Evolutionary conservation across 208 protist species (phyloP).

Genomic region (Novymonas esmeraldas): DNA sequence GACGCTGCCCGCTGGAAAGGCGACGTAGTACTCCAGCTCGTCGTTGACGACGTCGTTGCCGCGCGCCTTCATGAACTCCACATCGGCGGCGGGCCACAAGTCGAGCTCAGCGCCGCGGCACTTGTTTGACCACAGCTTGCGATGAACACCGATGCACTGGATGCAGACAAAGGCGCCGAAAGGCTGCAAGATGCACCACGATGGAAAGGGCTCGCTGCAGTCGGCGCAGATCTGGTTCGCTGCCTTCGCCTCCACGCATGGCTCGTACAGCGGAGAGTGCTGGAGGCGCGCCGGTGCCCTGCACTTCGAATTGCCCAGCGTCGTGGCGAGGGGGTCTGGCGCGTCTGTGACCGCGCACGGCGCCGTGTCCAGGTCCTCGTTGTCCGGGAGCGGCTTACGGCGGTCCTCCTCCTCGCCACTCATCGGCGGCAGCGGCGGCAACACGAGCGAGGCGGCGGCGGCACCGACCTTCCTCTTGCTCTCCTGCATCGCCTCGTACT

Average conservation of each 20-base stretch:
- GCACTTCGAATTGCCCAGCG: not conserved
- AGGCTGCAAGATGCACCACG: slow-evolving; percentile 66
- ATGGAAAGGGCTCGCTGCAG: slow-evolving; percentile 58
- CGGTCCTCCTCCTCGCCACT: slow-evolving; percentile 18
- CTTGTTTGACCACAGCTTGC: slow-evolving; percentile 71
- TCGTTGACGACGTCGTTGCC: slow-evolving; percentile 65
- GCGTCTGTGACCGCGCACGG: not conserved
- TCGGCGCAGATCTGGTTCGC: slow-evolving; percentile 66
- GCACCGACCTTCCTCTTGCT: not conserved
- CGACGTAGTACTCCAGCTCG: slow-evolving; percentile 66
- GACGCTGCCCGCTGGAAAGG: slow-evolving; percentile 32
- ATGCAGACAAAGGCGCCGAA: slow-evolving; percentile 83
- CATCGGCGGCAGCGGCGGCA: not conserved
- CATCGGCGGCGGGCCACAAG: slow-evolving; percentile 49
- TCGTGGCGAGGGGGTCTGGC: too few relatives aligned
- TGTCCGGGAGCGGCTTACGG: not conserved
- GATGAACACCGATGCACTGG: slow-evolving; percentile 74
- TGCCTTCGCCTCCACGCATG: slow-evolving; percentile 33
- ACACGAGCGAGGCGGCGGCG: not conserved
- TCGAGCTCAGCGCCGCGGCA: slow-evolving; percentile 75
- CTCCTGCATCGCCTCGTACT: slow-evolving; percentile 35
- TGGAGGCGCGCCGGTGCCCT: slow-evolving; percentile 26
- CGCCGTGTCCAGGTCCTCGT: not conserved
- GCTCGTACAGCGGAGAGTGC: slow-evolving; percentile 48
- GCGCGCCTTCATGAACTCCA: slow-evolving; percentile 59